These are phyloP conservation scores for Cystobasidium onofrii DNA, from an alignment of 768 basidiomycete species.

Conservation along the genomic window DNA sequence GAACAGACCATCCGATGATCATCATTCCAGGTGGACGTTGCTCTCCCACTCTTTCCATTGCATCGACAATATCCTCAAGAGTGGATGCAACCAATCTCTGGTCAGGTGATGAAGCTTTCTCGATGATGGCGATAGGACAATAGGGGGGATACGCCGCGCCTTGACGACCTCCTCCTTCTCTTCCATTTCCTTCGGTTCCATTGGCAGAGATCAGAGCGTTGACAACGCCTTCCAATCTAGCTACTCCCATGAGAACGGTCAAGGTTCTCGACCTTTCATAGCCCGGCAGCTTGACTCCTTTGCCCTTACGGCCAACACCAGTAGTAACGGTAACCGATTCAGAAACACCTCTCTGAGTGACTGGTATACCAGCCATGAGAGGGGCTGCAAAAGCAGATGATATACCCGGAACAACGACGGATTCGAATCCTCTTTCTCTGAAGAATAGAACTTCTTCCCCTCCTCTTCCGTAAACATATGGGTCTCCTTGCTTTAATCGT, in stretches of 20 bases:
- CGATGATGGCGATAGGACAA: constrained; percentile 83
- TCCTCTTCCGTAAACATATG: constrained; percentile 83
- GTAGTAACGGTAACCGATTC: constrained; percentile 86
- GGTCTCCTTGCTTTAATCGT: constrained; percentile 93
- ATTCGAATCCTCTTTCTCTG: constrained; percentile 72
- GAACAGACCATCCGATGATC: constrained; percentile 81
- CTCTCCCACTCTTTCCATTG: constrained; percentile 65
- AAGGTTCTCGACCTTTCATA: constrained; percentile 75
- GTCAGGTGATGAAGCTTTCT: constrained; percentile 88
- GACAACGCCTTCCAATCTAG: constrained; percentile 66
- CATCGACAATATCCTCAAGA: constrained; percentile 59
- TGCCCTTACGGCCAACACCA: constrained; percentile 80
- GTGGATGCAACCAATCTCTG: constrained; percentile 77
- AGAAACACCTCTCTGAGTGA: constrained; percentile 90
- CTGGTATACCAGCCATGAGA: constrained; percentile 77
- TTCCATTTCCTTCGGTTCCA: constrained; percentile 33
- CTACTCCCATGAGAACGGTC: constrained; percentile 89
- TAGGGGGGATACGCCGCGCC: constrained; percentile 62
- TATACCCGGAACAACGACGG: constrained; percentile 79
- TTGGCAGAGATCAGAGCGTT: constrained; percentile 51
- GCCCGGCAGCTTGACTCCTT: constrained; percentile 71
- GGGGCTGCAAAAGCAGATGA: constrained; percentile 84
- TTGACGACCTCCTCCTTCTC: constrained; percentile 48
- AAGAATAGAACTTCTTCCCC: constrained; percentile 94
- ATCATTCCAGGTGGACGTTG: constrained; percentile 96